Evolutionary conservation across 148 eudicot species (phyloP).

Genomic region (Heliamphora exappendiculata): DNA sequence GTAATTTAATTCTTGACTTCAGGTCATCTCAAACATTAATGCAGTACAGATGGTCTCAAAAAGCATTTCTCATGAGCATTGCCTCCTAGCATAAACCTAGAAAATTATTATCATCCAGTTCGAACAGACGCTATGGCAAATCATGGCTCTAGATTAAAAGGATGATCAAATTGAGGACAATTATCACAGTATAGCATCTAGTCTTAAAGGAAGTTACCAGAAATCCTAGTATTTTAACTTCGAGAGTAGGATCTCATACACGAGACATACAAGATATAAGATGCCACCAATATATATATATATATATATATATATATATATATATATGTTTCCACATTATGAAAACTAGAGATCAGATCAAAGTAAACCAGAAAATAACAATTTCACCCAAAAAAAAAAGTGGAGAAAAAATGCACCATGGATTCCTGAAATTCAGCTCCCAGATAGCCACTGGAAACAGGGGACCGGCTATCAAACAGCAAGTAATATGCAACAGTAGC

Average conservation of each 20-base stretch:
- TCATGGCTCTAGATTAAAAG: not conserved
- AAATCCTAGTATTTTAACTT: not conserved
- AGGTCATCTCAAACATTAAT: not conserved
- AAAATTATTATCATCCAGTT: not conserved
- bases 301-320: not conserved
- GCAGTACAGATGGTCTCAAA: not conserved
- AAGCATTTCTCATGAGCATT: not conserved
- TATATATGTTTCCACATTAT: not conserved
- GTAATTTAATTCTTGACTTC: not conserved
- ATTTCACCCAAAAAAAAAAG: not conserved
- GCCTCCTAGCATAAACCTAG: not conserved
- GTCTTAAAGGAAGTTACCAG: not conserved
- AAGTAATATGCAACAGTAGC: slow-evolving; percentile 59
- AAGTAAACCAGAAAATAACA: not conserved
- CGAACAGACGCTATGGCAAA: not conserved
- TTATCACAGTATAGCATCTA: not conserved
- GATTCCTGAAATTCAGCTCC: slow-evolving; percentile 47
- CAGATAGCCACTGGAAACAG: slow-evolving; percentile 41
- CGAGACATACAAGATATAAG: not conserved
- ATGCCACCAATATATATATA: not conserved
- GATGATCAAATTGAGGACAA: not conserved
- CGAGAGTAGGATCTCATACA: not conserved
- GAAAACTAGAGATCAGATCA: not conserved
- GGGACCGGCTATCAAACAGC: slow-evolving; percentile 38
- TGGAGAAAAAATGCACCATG: slow-evolving; percentile 20